Percentiles rank a stretch among this genome's conserved stretches.
Conservation (phyloP, 2,329 filamentous ascomycete genomes). For the Ceratocystis destructans region DNA sequence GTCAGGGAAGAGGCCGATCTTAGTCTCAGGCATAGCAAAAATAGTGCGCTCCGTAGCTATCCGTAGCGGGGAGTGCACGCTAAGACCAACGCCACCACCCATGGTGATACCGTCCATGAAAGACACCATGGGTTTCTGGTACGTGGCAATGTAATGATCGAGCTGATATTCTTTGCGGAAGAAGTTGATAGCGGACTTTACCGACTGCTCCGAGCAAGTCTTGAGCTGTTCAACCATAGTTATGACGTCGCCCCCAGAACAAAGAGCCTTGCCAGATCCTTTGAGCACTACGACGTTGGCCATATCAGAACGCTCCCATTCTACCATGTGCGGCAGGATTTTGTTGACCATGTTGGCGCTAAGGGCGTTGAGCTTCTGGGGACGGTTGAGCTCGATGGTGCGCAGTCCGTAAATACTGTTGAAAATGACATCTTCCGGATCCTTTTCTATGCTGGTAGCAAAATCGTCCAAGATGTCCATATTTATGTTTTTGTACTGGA, state of each 20-base stretch:
- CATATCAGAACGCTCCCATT: conserved; percentile 91
- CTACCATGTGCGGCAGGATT: conserved; percentile 74
- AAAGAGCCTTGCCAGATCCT: conserved; percentile 78
- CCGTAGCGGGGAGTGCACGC: conserved; percentile 86
- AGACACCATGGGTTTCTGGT: conserved; percentile 81
- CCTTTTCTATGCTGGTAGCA: background rate
- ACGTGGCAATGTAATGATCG: conserved; percentile 89
- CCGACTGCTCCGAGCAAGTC: conserved; percentile 52
- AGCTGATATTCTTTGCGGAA: conserved; percentile 93
- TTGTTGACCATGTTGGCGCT: conserved; percentile 92
- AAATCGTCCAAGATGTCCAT: conserved; percentile 4
- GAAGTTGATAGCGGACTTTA: conserved; percentile 56
- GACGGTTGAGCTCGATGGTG: conserved; percentile 86
- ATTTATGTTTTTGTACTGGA: conserved; percentile 2
- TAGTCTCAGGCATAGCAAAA: conserved; percentile 98
- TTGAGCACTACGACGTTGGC: conserved; percentile 89
- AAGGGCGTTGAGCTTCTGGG: conserved; percentile 79
- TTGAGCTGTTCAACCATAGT: conserved; percentile 61
- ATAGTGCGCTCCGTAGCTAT: conserved; percentile 92
- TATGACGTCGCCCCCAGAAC: conserved; percentile 83
- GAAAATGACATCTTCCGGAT: conserved; percentile 86
- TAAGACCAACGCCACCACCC: conserved; percentile 91
- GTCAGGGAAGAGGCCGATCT: conserved; percentile 96
- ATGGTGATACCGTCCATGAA: conserved; percentile 98
- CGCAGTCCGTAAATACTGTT: conserved; percentile 77